Evolutionary conservation across 1,284 basidiomycete species (phyloP).

Genomic region (Sanghuangporus baumii): DNA sequence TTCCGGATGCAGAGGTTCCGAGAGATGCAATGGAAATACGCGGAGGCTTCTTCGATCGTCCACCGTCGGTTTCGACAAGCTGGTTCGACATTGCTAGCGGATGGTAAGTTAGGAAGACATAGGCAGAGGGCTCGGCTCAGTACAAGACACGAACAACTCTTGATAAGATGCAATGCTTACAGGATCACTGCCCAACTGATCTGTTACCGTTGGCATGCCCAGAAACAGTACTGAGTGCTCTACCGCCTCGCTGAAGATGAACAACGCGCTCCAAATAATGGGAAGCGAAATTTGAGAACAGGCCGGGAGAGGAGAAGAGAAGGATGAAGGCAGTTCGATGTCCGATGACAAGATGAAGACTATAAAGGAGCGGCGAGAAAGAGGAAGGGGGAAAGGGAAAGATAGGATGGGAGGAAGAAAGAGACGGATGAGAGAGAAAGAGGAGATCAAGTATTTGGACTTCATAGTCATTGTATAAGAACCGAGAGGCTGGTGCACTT

Average conservation of each 20-base stretch:
- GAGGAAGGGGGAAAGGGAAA: background rate
- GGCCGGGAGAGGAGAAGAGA: background rate
- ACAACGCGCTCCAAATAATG: background rate
- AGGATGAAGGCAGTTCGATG: background rate
- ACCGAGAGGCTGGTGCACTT: background rate
- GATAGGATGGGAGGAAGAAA: slow-evolving; percentile 8
- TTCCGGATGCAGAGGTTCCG: slow-evolving; percentile 44
- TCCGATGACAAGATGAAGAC: background rate
- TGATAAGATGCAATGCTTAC: slow-evolving; percentile 5
- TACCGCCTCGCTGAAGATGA: background rate
- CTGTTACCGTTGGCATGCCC: slow-evolving; percentile 1
- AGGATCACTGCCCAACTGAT: slow-evolving; percentile 12
- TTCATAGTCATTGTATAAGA: background rate
- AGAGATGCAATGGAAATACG: slow-evolving; percentile 36
- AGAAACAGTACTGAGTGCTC: background rate
- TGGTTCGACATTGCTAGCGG: background rate
- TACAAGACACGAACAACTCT: background rate
- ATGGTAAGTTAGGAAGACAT: background rate
- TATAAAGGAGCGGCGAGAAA: slow-evolving; percentile 1
- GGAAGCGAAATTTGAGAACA: background rate
- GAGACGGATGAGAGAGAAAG: background rate
- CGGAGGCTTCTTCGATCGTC: slow-evolving; percentile 2
- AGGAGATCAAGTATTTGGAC: background rate
- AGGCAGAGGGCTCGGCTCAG: background rate
- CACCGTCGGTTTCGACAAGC: background rate